Conservation (phyloP, 192 early-diverging fungal species). For the Backusella luteola region DNA sequence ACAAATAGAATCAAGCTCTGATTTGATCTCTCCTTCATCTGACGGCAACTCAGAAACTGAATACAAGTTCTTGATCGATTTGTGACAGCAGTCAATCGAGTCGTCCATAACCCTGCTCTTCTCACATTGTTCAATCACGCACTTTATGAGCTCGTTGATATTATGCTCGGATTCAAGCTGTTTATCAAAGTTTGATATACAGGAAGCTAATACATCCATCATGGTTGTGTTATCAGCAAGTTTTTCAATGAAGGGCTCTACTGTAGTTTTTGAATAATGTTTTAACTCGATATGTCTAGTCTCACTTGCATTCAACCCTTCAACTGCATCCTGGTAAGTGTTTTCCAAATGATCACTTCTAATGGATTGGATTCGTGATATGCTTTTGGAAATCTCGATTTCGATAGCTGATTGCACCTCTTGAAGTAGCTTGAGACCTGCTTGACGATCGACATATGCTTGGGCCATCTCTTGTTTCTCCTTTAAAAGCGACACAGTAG, state of each 20-base stretch:
- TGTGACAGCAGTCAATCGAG: neutral
- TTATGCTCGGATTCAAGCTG: neutral
- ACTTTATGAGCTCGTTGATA: neutral
- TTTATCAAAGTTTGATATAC: neutral
- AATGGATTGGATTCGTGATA: neutral
- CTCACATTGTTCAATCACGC: neutral
- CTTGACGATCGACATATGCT: neutral
- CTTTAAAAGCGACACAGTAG: neutral
- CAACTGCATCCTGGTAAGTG: neutral
- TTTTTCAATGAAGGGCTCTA: neutral
- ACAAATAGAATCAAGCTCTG: neutral
- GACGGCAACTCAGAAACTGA: neutral
- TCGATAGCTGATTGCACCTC: neutral
- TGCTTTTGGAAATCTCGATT: neutral
- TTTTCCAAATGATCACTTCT: conserved; percentile 3
- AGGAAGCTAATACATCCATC: neutral
- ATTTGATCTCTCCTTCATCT: neutral
- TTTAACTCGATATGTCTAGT: neutral
- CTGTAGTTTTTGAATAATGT: neutral
- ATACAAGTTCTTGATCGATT: neutral
- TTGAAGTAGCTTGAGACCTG: neutral
- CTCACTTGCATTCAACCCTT: neutral
- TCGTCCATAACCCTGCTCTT: neutral
- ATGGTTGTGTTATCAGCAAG: neutral
- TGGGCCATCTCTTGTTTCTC: neutral